phyloP scores from a whole-genome alignment of 2,329 filamentous ascomycete species.

The Aspergillus hiratsukae region DNA sequence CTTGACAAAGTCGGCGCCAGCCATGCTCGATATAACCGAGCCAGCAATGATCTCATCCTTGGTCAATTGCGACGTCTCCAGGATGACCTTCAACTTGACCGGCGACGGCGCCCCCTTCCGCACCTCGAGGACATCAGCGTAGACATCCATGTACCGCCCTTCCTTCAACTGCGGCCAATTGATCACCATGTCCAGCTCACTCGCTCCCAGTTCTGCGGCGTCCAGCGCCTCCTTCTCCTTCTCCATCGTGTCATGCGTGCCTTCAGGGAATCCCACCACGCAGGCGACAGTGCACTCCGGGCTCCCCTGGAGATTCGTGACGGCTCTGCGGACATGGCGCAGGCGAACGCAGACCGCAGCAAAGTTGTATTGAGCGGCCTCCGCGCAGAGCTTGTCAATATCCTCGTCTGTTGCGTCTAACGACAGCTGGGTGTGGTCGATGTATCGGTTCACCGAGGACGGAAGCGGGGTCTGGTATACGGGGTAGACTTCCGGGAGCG shows the following conservation, averaged over 20 bases:
- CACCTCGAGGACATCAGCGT: slow-evolving; percentile 50
- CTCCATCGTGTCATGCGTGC: slow-evolving; percentile 48
- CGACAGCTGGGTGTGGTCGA: slow-evolving; percentile 42
- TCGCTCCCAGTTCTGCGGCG: slow-evolving; percentile 49
- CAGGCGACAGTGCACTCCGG: slow-evolving; percentile 50
- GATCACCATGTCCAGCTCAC: slow-evolving; percentile 57
- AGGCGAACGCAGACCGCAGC: slow-evolving; percentile 55
- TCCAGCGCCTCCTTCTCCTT: slow-evolving; percentile 51
- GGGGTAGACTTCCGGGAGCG: slow-evolving; percentile 20
- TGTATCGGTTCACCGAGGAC: slow-evolving; percentile 28
- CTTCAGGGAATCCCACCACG: slow-evolving; percentile 59
- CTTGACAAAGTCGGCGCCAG: slow-evolving; percentile 57
- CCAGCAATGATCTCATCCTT: slow-evolving; percentile 50
- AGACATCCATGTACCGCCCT: slow-evolving; percentile 46
- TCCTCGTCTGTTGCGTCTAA: slow-evolving; percentile 43
- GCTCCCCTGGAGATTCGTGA: slow-evolving; percentile 41
- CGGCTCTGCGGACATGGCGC: slow-evolving; percentile 49
- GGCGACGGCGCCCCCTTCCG: slow-evolving; percentile 44
- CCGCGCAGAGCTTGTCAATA: slow-evolving; percentile 52
- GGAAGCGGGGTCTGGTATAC: slow-evolving; percentile 23
- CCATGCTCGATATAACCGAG: slow-evolving; percentile 48
- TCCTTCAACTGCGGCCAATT: slow-evolving; percentile 48
- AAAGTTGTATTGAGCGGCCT: slow-evolving; percentile 45
- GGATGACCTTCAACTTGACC: slow-evolving; percentile 52
- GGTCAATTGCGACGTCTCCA: slow-evolving; percentile 54